Conservation (phyloP, 1,284 basidiomycete genomes). For the Xanthoconium separans region DNA sequence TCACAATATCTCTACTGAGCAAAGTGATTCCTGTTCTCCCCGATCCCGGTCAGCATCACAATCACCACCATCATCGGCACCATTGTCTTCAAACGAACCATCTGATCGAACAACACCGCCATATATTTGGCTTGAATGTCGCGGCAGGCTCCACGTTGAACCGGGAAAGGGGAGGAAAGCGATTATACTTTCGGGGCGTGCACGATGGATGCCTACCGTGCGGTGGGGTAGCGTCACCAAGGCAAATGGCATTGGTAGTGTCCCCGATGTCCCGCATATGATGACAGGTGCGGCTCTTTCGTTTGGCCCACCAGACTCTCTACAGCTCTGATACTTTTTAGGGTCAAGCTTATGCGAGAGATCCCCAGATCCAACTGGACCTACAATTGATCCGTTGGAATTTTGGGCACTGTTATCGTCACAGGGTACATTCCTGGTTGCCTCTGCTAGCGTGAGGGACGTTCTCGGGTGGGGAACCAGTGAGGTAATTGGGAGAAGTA, state of each 20-base stretch:
- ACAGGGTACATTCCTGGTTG: conserved; percentile 51
- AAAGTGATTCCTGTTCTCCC: background rate
- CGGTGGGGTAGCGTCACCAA: conserved; percentile 56
- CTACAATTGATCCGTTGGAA: conserved; percentile 34
- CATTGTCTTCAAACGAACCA: background rate
- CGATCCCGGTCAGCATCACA: background rate
- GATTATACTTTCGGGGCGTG: conserved; percentile 79
- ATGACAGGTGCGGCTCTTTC: conserved; percentile 13
- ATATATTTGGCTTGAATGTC: conserved; percentile 85
- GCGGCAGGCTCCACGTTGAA: conserved; percentile 84
- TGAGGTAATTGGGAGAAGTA: conserved; percentile 67
- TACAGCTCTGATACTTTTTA: conserved; percentile 1
- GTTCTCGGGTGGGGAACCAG: conserved; percentile 67
- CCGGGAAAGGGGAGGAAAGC: conserved; percentile 89
- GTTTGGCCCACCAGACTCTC: background rate
- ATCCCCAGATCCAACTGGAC: conserved; percentile 5
- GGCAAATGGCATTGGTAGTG: conserved; percentile 45
- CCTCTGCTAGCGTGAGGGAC: conserved; percentile 48
- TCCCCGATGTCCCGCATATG: background rate
- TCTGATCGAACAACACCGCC: conserved; percentile 34
- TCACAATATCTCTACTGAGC: background rate
- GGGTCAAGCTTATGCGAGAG: conserved; percentile 5
- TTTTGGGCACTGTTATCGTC: conserved; percentile 60
- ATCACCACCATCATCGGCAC: conserved; percentile 5
- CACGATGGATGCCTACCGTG: conserved; percentile 63